These are phyloP conservation scores for Stevia rebaudiana DNA, from an alignment of 140 eudicot genomes.

Conservation along the genomic window DNA sequence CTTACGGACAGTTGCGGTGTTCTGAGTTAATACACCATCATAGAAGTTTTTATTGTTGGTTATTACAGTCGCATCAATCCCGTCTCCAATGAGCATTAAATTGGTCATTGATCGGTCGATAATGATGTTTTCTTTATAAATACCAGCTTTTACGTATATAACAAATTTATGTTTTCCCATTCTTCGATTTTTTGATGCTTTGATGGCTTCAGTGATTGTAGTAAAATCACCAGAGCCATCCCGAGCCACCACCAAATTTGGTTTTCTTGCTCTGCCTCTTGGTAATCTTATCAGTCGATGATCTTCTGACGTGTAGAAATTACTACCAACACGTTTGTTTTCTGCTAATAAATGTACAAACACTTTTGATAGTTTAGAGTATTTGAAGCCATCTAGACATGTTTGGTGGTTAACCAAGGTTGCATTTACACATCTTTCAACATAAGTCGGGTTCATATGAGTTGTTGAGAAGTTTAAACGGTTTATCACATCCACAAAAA, in stretches of 20 bases:
- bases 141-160: conserved; percentile 37
- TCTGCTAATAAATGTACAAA: too few relatives aligned
- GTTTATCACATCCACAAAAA: too few relatives aligned
- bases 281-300: too few relatives aligned
- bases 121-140: conserved; percentile 32
- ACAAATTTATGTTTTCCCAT: conserved; percentile 12
- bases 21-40: conserved; percentile 22
- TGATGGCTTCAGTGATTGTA: conserved; percentile 29
- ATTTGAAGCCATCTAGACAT: too few relatives aligned
- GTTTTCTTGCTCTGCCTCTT: too few relatives aligned
- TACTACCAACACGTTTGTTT: too few relatives aligned
- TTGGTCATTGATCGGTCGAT: conserved; percentile 23
- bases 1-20: conserved; percentile 45
- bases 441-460: neutral
- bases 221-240: conserved; percentile 36
- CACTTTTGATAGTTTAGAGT: too few relatives aligned
- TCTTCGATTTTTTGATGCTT: conserved; percentile 17
- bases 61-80: conserved; percentile 37
- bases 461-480: neutral
- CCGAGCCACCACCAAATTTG: conserved; percentile 33
- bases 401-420: neutral
- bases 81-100: conserved; percentile 39
- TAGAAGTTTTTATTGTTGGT: conserved; percentile 26
- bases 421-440: neutral
- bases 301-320: too few relatives aligned